phyloP scores from a whole-genome alignment of 2,329 filamentous ascomycete species.

The Fusarium sp. region DNA sequence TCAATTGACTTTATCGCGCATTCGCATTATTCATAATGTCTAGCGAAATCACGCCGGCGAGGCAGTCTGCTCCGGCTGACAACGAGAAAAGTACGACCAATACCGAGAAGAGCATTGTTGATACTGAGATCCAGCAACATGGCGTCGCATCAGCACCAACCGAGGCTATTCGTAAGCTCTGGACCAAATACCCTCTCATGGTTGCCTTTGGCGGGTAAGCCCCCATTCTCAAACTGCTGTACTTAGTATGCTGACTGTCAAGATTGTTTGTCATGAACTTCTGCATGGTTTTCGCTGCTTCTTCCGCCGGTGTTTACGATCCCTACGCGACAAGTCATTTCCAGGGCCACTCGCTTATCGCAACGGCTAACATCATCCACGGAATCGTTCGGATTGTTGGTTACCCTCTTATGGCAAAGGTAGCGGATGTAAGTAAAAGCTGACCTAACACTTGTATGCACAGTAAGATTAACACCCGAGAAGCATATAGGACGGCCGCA shows the following conservation, averaged over 20 bases:
- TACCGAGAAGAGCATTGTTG: neutral
- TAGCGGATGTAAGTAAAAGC: constrained; percentile 15
- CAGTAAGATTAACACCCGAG: neutral
- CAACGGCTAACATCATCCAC: constrained; percentile 27
- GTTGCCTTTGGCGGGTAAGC: neutral
- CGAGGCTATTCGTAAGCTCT: neutral
- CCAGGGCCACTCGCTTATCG: constrained; percentile 27
- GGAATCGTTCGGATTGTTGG: constrained; percentile 30
- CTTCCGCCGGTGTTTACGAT: constrained; percentile 33
- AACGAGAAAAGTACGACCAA: neutral
- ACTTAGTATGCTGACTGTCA: fast-evolving
- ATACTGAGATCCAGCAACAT: neutral
- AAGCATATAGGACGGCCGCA: constrained; percentile 27
- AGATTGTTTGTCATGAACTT: constrained; percentile 22
- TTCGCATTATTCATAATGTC: neutral
- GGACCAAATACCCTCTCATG: neutral
- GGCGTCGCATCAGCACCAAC: neutral
- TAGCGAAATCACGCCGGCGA: neutral
- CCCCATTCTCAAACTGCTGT: fast-evolving
- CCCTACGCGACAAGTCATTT: constrained; percentile 36
- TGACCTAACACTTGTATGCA: too few species aligned
- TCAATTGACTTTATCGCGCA: neutral
- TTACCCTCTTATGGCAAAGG: constrained; percentile 32
- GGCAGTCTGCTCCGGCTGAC: fast-evolving
- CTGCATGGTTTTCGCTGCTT: constrained; percentile 35